A percentile compares a stretch with the other conserved stretches of the same genome.
Conservation (phyloP, 768 basidiomycete genomes). For the Tylopilus sp. region DNA sequence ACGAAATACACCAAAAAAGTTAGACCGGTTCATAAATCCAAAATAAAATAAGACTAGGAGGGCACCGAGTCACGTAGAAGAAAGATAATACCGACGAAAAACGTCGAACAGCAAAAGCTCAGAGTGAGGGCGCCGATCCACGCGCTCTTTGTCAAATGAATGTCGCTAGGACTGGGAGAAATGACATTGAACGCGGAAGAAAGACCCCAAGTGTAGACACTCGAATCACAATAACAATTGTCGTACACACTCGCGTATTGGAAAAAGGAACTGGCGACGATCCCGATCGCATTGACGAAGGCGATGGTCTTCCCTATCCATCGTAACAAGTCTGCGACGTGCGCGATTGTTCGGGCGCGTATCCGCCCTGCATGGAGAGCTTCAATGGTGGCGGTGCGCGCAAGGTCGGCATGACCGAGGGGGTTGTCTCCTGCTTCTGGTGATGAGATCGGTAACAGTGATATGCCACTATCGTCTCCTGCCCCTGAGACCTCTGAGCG, state of each 20-base stretch:
- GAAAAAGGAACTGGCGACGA: conserved; percentile 27
- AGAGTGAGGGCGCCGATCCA: conserved; percentile 39
- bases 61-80: conserved; percentile 25
- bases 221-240: conserved; percentile 32
- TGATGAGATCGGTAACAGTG: not conserved
- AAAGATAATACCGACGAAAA: conserved; percentile 30
- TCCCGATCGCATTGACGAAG: conserved; percentile 23
- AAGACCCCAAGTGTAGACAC: conserved; percentile 16
- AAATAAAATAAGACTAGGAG: conserved; percentile 2
- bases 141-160: conserved; percentile 24
- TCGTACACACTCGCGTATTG: conserved; percentile 27
- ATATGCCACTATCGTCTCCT: not conserved
- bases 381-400: not conserved
- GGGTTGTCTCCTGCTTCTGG: not conserved
- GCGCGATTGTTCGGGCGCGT: not conserved
- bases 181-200: conserved; percentile 32
- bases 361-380: not conserved
- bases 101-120: conserved; percentile 17
- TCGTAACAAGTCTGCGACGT: conserved; percentile 19
- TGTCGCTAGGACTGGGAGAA: conserved; percentile 6
- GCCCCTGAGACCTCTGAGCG: too few species aligned
- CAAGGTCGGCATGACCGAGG: not conserved
- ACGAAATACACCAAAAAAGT: too few species aligned
- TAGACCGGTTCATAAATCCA: too few species aligned
- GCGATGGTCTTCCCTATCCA: conserved; percentile 30